These are phyloP conservation scores for Neurospora pannonica DNA, from an alignment of 495 filamentous ascomycete genomes.

Conservation along the genomic window DNA sequence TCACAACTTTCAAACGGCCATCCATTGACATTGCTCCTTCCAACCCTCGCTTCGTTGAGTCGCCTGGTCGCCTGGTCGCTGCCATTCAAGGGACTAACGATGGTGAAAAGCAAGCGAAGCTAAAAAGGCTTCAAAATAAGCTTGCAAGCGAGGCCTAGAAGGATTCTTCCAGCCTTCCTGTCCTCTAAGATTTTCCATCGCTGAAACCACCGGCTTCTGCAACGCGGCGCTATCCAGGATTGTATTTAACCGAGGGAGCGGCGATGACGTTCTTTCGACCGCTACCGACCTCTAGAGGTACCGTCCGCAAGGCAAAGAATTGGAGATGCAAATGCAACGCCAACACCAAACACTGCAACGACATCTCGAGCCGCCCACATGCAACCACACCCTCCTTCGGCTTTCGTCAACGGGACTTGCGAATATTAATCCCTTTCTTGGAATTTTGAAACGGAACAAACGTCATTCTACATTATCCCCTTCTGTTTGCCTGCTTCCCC, in stretches of 20 bases:
- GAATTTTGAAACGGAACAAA: neutral
- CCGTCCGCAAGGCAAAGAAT: too few relatives aligned
- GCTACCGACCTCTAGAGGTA: too few relatives aligned
- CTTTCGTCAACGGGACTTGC: neutral
- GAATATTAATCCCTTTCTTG: neutral
- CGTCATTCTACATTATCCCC: neutral
- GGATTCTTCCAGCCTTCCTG: too few relatives aligned
- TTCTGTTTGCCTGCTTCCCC: neutral
- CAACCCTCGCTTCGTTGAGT: neutral
- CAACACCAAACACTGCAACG: too few relatives aligned
- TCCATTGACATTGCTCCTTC: neutral
- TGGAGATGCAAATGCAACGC: too few relatives aligned
- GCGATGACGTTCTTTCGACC: neutral
- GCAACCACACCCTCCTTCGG: neutral
- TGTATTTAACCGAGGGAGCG: neutral
- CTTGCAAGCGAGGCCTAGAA: too few relatives aligned
- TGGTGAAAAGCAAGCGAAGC: neutral
- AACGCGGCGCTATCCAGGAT: neutral
- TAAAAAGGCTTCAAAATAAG: neutral
- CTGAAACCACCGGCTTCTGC: neutral
- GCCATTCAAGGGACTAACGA: neutral
- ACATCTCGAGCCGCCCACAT: neutral
- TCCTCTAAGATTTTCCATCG: too few relatives aligned
- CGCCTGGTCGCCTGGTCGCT: neutral
- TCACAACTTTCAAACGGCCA: neutral